A percentile compares a stretch with the other conserved stretches of the same genome.
phyloP scores from a whole-genome alignment of 2,329 filamentous ascomycete genomes.

The Aureobasidium melanogenum region DNA sequence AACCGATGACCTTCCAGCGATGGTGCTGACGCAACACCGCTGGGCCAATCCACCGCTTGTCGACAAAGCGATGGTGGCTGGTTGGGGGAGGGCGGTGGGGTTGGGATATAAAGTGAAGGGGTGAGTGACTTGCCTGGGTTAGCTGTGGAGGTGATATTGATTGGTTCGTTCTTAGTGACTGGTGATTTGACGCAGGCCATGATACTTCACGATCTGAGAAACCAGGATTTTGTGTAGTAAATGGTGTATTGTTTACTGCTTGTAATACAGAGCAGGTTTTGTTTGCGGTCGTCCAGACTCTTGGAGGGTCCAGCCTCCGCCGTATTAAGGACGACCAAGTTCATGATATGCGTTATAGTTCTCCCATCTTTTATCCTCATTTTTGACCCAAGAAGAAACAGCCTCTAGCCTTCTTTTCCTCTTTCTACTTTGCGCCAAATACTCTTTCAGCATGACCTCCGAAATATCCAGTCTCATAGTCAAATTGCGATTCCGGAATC shows the following conservation, averaged over 20 bases:
- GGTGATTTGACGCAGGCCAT: neutral
- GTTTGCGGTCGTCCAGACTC: neutral
- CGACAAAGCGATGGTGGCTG: neutral
- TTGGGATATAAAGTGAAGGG: neutral
- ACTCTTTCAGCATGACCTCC: constrained; percentile 19
- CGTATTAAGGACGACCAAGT: neutral
- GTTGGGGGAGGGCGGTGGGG: neutral
- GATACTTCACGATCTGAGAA: too few species aligned
- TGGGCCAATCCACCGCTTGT: neutral
- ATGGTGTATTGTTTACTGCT: neutral
- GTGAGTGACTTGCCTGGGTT: too few species aligned
- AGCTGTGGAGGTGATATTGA: too few species aligned
- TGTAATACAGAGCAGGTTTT: neutral
- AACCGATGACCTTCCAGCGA: neutral
- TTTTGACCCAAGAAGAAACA: neutral
- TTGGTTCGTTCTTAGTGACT: neutral
- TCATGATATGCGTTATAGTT: neutral
- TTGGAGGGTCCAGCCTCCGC: neutral
- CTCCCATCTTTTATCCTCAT: neutral
- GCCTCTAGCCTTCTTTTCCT: neutral
- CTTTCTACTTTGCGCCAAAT: constrained; percentile 5
- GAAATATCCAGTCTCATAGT: constrained; percentile 35
- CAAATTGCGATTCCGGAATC: constrained; percentile 34
- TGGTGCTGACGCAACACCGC: neutral
- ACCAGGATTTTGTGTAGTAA: neutral